phyloP scores from a whole-genome alignment of 495 filamentous ascomycete genomes.

The Penicillium nucicola region DNA sequence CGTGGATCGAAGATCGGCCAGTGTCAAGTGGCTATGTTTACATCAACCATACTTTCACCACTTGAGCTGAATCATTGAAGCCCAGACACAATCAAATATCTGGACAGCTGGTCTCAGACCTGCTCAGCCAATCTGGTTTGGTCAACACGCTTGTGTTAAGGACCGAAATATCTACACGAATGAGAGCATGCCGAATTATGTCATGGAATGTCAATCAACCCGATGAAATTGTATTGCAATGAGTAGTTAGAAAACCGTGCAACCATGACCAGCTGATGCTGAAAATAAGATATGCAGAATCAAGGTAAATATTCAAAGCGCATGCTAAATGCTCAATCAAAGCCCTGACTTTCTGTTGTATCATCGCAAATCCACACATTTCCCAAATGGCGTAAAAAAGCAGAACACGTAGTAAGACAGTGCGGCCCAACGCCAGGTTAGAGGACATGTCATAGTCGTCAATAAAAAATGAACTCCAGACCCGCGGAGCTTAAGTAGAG shows the following conservation, averaged over 20 bases:
- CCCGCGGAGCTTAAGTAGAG: constrained; percentile 32
- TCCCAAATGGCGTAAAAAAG: constrained; percentile 18
- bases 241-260: constrained; percentile 11
- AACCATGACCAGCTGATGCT: constrained; percentile 12
- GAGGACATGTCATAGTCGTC: constrained; percentile 31
- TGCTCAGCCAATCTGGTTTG: neutral
- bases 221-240: constrained; percentile 3
- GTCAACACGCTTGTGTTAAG: no score
- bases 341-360: constrained; percentile 24
- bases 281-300: constrained; percentile 24
- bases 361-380: constrained; percentile 21
- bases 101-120: neutral
- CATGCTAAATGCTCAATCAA: constrained; percentile 47
- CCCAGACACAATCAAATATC: neutral
- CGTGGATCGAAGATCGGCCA: neutral
- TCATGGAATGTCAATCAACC: constrained; percentile 1
- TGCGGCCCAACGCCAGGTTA: constrained; percentile 40
- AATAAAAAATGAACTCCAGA: constrained; percentile 13
- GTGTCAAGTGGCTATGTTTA: neutral
- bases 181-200: no score
- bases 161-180: neutral
- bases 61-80: neutral
- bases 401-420: constrained; percentile 19
- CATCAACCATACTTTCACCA: neutral
- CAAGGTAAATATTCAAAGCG: constrained; percentile 36